phyloP scores from a whole-genome alignment of 495 filamentous ascomycete species.

The Talaromyces stipitatus region DNA sequence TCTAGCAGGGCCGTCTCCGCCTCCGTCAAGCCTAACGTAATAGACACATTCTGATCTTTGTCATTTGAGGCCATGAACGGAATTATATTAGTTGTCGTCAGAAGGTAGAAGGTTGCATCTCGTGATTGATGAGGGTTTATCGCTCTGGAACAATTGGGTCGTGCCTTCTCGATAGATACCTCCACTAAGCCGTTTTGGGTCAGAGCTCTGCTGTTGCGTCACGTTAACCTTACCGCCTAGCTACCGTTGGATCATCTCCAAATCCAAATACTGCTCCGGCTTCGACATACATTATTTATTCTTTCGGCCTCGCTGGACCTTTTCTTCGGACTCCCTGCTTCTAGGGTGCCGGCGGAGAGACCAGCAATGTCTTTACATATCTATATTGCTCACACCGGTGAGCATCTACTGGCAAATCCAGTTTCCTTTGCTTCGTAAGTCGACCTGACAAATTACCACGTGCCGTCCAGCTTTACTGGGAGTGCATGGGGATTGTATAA shows the following conservation, averaged over 20 bases:
- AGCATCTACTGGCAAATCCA: slow-evolving; percentile 67
- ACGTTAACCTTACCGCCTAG: slow-evolving; percentile 6
- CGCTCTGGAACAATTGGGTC: not conserved
- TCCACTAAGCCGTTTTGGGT: slow-evolving; percentile 1
- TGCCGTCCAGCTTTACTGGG: not conserved
- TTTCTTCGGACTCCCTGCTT: slow-evolving; percentile 8
- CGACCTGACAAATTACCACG: not conserved
- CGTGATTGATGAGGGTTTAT: slow-evolving; percentile 19
- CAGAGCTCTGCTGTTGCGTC: slow-evolving; percentile 3
- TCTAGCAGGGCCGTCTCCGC: slow-evolving; percentile 30
- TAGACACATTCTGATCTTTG: slow-evolving; percentile 15
- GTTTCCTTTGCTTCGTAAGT: slow-evolving; percentile 62
- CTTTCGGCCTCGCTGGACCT: slow-evolving; percentile 4
- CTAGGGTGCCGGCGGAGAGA: slow-evolving; percentile 27
- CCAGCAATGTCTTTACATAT: slow-evolving; percentile 68
- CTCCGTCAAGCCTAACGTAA: slow-evolving; percentile 21
- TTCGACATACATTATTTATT: not conserved
- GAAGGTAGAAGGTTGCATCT: slow-evolving; percentile 18
- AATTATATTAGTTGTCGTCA: slow-evolving; percentile 21
- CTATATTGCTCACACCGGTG: slow-evolving; percentile 82
- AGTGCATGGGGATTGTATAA: too few relatives aligned
- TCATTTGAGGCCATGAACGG: slow-evolving; percentile 29
- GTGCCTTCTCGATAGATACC: not conserved
- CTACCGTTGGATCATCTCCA: not conserved
- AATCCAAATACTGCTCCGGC: slow-evolving; percentile 5